Evolutionary conservation across 768 basidiomycete species (phyloP).

Genomic region (Xerocomellus chrysenteron): DNA sequence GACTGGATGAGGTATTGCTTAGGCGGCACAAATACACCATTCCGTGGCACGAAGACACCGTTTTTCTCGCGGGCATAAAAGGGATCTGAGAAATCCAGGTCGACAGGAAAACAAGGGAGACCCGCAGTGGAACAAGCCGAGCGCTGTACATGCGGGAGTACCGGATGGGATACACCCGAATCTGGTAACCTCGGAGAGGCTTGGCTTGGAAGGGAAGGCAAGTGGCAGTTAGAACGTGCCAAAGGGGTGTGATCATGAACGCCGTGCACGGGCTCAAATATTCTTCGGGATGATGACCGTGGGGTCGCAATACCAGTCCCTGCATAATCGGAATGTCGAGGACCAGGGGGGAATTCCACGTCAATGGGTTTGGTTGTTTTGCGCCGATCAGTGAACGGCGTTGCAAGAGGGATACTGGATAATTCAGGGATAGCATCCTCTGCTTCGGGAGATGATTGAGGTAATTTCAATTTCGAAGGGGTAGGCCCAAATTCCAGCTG

Average conservation of each 20-base stretch:
- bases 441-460: neutral
- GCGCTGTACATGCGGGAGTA: neutral
- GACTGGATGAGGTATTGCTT: neutral
- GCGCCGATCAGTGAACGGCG: slow-evolving; percentile 3
- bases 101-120: neutral
- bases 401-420: slow-evolving; percentile 5
- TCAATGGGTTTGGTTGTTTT: neutral
- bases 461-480: slow-evolving; percentile 1
- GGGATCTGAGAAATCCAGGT: neutral
- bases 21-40: neutral
- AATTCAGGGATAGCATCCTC: neutral
- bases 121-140: neutral
- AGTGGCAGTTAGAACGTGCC: neutral
- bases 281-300: slow-evolving; percentile 7
- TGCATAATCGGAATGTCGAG: neutral
- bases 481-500: neutral
- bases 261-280: neutral
- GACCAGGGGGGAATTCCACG: neutral
- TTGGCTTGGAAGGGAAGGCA: neutral
- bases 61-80: neutral
- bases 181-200: neutral
- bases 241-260: slow-evolving; percentile 2
- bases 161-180: neutral
- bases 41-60: neutral
- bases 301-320: slow-evolving; percentile 18